Evolutionary conservation across 768 basidiomycete genomes (phyloP).

Genomic region (Leucogyrophana mollusca): DNA sequence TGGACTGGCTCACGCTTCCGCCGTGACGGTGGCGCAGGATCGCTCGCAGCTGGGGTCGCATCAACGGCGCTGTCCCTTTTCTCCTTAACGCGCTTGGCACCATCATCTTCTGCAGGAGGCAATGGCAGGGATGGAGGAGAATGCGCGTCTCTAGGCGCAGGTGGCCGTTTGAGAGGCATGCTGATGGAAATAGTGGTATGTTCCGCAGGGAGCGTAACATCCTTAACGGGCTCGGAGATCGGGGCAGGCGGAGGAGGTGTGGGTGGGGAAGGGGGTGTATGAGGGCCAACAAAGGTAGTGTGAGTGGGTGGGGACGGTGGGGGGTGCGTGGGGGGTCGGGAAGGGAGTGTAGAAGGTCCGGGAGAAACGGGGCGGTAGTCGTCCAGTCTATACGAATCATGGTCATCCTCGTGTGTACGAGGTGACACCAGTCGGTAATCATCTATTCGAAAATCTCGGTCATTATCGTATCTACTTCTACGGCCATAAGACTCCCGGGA

Average conservation of each 20-base stretch:
- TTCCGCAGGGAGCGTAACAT: slow-evolving; percentile 30
- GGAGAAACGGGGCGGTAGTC: slow-evolving; percentile 22
- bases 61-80: slow-evolving; percentile 15
- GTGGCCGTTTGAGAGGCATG: slow-evolving; percentile 42
- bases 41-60: neutral
- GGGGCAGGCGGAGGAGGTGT: slow-evolving; percentile 36
- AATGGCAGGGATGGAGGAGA: slow-evolving; percentile 42
- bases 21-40: slow-evolving; percentile 7
- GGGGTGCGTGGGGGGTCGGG: slow-evolving; percentile 17
- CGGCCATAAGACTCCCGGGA: slow-evolving; percentile 10
- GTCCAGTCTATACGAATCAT: slow-evolving; percentile 10
- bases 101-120: slow-evolving; percentile 28
- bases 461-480: slow-evolving; percentile 7
- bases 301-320: slow-evolving; percentile 7
- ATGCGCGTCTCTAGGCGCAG: slow-evolving; percentile 43
- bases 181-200: slow-evolving; percentile 42
- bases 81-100: slow-evolving; percentile 23
- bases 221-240: slow-evolving; percentile 30
- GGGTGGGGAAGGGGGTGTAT: slow-evolving; percentile 20
- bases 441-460: slow-evolving; percentile 6
- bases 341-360: slow-evolving; percentile 15
- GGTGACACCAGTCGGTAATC: slow-evolving; percentile 9
- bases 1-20: slow-evolving; percentile 44
- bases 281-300: neutral
- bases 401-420: slow-evolving; percentile 1